A percentile compares a stretch with the other conserved stretches of the same genome.
phyloP scores from a whole-genome alignment of 2,329 filamentous ascomycete species.

The Aspergillus latus region DNA sequence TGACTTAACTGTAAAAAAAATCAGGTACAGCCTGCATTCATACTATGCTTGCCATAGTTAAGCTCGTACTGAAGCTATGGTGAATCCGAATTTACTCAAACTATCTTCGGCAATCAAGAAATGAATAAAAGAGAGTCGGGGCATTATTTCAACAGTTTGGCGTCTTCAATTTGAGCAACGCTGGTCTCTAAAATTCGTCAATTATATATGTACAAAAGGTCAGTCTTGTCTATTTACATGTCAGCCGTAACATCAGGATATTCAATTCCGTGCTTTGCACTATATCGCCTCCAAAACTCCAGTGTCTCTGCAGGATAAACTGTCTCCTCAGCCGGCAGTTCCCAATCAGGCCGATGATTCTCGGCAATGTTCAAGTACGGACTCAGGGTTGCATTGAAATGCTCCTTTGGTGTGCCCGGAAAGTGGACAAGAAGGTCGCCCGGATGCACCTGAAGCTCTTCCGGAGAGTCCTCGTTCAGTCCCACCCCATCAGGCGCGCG shows the following conservation, averaged over 20 bases:
- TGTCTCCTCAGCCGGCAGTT: constrained; percentile 11
- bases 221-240: not conserved
- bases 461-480: constrained; percentile 5
- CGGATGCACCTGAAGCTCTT: constrained; percentile 13
- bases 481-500: constrained; percentile 5
- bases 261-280: not conserved
- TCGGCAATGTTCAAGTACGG: constrained; percentile 20
- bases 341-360: constrained; percentile 16
- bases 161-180: no score
- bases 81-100: no score
- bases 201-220: not conserved
- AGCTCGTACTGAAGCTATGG: no score
- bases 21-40: no score
- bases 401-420: constrained; percentile 10
- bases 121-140: no score
- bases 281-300: constrained; percentile 14
- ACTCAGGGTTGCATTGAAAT: constrained; percentile 8
- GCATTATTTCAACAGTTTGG: no score
- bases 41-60: no score
- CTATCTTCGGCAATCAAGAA: no score
- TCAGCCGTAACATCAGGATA: not conserved
- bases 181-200: not conserved
- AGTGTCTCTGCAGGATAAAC: constrained; percentile 13
- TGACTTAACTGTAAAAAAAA: no score
- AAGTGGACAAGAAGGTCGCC: constrained; percentile 22